These are phyloP conservation scores for Amanita molliuscula DNA, from an alignment of 768 basidiomycete species.

Conservation along the genomic window DNA sequence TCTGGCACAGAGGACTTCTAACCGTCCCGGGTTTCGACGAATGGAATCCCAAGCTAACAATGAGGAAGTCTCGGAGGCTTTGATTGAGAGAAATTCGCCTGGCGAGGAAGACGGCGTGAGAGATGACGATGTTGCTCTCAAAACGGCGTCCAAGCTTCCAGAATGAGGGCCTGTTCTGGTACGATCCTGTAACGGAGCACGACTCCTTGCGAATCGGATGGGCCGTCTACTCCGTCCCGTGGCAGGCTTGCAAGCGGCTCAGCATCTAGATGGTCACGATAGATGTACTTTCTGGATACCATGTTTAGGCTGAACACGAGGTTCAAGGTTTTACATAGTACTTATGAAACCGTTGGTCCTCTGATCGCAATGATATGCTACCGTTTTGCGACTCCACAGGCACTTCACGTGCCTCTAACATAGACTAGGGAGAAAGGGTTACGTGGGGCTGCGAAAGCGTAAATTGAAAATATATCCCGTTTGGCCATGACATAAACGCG, in stretches of 20 bases:
- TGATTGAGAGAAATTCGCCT: not conserved
- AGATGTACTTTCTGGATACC: not conserved
- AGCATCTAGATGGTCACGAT: slow-evolving; percentile 1
- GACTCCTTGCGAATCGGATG: not conserved
- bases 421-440: not conserved
- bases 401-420: not conserved
- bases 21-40: not conserved
- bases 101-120: not conserved
- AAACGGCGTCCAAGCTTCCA: not conserved
- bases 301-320: slow-evolving; percentile 2
- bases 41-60: not conserved
- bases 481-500: not conserved
- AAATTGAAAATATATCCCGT: not conserved
- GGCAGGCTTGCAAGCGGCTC: not conserved
- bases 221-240: not conserved
- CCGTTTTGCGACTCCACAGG: not conserved
- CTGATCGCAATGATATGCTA: not conserved
- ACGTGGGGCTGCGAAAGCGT: not conserved
- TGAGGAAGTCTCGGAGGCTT: not conserved
- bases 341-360: not conserved
- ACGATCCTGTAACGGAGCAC: not conserved
- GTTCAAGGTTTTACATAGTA: slow-evolving; percentile 1
- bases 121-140: not conserved
- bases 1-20: not conserved
- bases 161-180: not conserved